A percentile compares a stretch with the other conserved stretches of the same genome.
Conservation (phyloP, 768 basidiomycete species). For the Cyathus striatus region DNA sequence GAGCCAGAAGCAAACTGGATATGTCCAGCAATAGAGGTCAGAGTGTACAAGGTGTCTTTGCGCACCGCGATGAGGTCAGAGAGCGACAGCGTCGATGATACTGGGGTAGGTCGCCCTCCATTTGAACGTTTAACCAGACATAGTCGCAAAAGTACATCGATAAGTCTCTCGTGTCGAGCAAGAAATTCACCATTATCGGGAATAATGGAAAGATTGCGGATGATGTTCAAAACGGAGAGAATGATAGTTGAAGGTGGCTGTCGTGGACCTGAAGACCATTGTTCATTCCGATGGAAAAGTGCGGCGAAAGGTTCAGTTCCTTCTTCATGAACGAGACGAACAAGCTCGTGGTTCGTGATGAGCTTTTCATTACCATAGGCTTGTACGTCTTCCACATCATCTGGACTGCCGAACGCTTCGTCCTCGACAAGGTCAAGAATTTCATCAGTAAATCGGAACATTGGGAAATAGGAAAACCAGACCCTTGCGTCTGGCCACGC, state of each 20-base stretch:
- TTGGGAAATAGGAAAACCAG: conserved; percentile 71
- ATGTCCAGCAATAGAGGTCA: conserved; percentile 54
- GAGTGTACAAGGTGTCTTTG: conserved; percentile 69
- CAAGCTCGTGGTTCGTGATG: conserved; percentile 62
- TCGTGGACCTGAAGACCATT: conserved; percentile 51
- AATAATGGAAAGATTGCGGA: conserved; percentile 81
- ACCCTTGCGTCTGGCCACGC: conserved; percentile 56
- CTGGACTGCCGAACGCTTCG: conserved; percentile 56
- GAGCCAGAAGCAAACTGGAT: conserved; percentile 41
- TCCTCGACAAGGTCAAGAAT: conserved; percentile 85
- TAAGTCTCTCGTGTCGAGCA: conserved; percentile 55
- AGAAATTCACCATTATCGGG: conserved; percentile 68
- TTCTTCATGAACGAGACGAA: conserved; percentile 51
- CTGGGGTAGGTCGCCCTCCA: conserved; percentile 31
- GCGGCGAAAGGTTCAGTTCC: conserved; percentile 57
- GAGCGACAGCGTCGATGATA: conserved; percentile 59
- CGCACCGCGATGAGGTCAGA: conserved; percentile 68
- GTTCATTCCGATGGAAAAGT: conserved; percentile 42
- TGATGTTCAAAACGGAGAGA: conserved; percentile 67
- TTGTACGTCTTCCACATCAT: conserved; percentile 19
- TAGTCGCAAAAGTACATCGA: conserved; percentile 67
- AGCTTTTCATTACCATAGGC: conserved; percentile 29
- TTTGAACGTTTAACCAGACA: conserved; percentile 39
- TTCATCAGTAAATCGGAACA: conserved; percentile 81
- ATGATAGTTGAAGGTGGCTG: conserved; percentile 69